phyloP scores from a whole-genome alignment of 2,329 filamentous ascomycete species.

The Ophiostoma montium region DNA sequence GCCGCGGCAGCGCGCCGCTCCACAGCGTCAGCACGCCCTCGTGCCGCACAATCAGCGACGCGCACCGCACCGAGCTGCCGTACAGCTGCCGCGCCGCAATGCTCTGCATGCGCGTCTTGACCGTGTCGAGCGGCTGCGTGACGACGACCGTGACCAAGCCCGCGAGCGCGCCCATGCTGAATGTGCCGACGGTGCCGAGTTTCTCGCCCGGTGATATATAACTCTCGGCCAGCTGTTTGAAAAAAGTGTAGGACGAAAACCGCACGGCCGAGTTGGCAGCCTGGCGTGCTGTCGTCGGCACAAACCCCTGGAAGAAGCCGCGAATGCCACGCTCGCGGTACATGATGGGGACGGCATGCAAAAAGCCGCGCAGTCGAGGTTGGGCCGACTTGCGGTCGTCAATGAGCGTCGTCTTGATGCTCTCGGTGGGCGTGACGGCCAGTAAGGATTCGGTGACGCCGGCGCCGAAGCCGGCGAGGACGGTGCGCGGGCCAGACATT shows the following conservation, averaged over 20 bases:
- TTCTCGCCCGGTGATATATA: constrained; percentile 94
- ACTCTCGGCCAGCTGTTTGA: constrained; percentile 81
- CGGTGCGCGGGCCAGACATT: constrained; percentile 78
- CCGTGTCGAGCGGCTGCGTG: constrained; percentile 67
- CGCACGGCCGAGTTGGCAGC: constrained; percentile 86
- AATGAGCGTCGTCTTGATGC: constrained; percentile 97
- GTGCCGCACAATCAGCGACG: constrained; percentile 67
- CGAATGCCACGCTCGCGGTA: constrained; percentile 73
- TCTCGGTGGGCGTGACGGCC: constrained; percentile 92
- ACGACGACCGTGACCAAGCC: constrained; percentile 82
- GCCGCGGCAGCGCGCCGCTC: constrained; percentile 77
- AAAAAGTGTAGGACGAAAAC: constrained; percentile 79
- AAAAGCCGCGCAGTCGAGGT: constrained; percentile 79
- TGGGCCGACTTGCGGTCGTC: constrained; percentile 82
- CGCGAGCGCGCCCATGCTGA: constrained; percentile 77
- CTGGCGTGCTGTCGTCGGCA: constrained; percentile 87
- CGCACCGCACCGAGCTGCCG: constrained; percentile 78
- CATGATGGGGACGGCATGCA: constrained; percentile 81
- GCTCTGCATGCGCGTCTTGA: constrained; percentile 98
- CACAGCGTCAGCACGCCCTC: constrained; percentile 86
- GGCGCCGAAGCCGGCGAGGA: constrained; percentile 85
- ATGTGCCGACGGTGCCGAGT: constrained; percentile 74
- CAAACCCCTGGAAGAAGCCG: constrained; percentile 94
- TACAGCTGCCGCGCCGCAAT: constrained; percentile 71
- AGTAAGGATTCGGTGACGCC: constrained; percentile 87